A percentile compares a stretch with the other conserved stretches of the same genome.
These are phyloP conservation scores for Apophysomyces variabilis DNA, from an alignment of 371 early-diverging fungal genomes.

Conservation along the genomic window DNA sequence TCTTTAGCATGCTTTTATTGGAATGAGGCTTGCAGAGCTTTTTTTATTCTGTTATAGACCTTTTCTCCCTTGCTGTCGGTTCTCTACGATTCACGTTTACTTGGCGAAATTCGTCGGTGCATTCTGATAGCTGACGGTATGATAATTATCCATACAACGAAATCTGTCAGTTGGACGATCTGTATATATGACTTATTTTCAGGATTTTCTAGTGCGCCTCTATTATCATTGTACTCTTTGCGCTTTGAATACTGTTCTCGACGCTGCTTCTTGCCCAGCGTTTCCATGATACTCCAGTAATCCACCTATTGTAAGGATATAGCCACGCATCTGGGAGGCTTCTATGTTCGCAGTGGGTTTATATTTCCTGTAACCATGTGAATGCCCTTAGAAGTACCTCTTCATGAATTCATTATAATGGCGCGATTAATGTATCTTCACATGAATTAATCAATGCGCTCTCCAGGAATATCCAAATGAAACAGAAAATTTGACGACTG, in stretches of 20 bases:
- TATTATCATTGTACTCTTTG: neutral
- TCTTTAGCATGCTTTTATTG: too few relatives aligned
- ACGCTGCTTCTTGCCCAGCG: neutral
- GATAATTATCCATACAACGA: neutral
- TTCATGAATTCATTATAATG: too few relatives aligned
- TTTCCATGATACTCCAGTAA: neutral
- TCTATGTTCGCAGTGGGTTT: neutral
- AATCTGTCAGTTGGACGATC: neutral
- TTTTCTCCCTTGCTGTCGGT: neutral
- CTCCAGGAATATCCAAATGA: too few relatives aligned
- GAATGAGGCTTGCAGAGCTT: too few relatives aligned
- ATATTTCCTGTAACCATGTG: neutral
- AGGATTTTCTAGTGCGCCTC: neutral
- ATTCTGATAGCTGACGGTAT: neutral
- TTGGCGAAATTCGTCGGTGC: neutral
- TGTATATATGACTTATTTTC: neutral
- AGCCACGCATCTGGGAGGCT: neutral
- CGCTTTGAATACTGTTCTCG: neutral
- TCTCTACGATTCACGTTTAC: neutral
- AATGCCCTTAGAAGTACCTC: too few relatives aligned
- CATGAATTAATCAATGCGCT: too few relatives aligned
- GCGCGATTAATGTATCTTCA: too few relatives aligned
- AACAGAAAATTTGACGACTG: conserved; percentile 13
- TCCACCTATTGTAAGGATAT: neutral
- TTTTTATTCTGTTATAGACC: neutral